Evolutionary conservation across 345 rosid species (phyloP), one percentile per base, ranked within the genome.

Genomic region (Hypericum androsaemum): DNA sequence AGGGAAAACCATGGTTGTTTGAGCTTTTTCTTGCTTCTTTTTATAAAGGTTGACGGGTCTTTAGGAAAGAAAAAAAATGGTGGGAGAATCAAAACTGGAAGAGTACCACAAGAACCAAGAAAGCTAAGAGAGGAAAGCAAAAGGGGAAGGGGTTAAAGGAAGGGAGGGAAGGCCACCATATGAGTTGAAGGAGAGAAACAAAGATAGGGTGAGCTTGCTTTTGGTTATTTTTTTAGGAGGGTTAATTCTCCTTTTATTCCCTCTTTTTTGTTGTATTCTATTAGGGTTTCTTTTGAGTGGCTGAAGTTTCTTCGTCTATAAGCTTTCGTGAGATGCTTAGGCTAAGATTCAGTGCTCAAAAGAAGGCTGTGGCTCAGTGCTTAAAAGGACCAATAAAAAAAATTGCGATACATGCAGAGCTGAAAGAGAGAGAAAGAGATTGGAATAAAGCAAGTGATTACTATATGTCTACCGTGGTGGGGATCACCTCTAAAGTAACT

Each of bases 261-360:
- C 74, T 68, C 75, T 70, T 70, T 71, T 60, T 41, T 74, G 62
- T 70, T 79, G 73, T 71, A 57, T 49, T 65, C 60, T 76, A 22
- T 82, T 77, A 80, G 89, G 89, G 95, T 66, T 74, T 76, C 50
- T 46, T 46, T 51, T 69, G 68, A 70, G 82, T 74, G 85, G 85
- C 47, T 35, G 66, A 69, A 62, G 60, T 68, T 68, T 59, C 90
- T 80, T 82, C 65, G 50, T 65, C 74, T 50, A 55, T 71, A 81
- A 84, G 80, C 64, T 74, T 77, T 63, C 82, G 67, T 22, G 60
- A 13, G 58, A 56, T 52, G 64, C 64, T 52, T 41, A 49, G 62
- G 53, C 32, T 41, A 61, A n/a, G 11, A 56, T 61, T 57, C 64
- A 50, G 59, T 71, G 80, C 72, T 64, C 62, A 62, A 44, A 64